Percentiles rank a stretch among this genome's conserved stretches.
phyloP scores from a whole-genome alignment of 208 protist species.

The Borovskyia barvae region DNA sequence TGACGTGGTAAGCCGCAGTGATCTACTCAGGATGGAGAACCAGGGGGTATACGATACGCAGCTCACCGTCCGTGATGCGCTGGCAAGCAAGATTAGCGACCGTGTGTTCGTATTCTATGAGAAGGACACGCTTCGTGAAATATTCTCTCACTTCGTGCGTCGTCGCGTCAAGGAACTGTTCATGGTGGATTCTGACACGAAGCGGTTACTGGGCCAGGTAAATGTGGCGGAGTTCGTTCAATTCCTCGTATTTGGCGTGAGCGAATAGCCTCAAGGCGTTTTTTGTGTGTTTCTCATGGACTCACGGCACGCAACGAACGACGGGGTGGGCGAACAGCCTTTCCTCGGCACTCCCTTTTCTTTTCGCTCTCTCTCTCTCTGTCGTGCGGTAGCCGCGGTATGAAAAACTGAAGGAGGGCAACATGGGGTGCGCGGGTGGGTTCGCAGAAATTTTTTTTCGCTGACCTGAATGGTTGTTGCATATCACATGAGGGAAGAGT shows the following conservation, averaged over 20 bases:
- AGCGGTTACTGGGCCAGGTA: slow-evolving; percentile 71
- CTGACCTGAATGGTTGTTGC: too few species aligned
- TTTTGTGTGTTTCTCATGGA: too few species aligned
- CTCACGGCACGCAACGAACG: too few species aligned
- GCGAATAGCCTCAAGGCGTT: not conserved
- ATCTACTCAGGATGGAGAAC: slow-evolving; percentile 85
- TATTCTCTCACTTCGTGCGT: slow-evolving; percentile 85
- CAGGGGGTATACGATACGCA: slow-evolving; percentile 88
- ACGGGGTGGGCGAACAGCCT: too few species aligned
- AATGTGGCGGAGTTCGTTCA: slow-evolving; percentile 75
- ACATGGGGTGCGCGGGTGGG: too few species aligned
- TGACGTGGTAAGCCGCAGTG: slow-evolving; percentile 81
- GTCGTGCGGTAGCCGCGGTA: too few species aligned
- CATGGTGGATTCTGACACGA: slow-evolving; percentile 74
- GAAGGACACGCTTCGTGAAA: slow-evolving; percentile 70
- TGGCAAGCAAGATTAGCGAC: slow-evolving; percentile 50
- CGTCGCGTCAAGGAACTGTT: slow-evolving; percentile 84
- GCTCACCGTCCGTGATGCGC: slow-evolving; percentile 70
- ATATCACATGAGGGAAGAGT: too few species aligned
- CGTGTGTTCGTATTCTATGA: slow-evolving; percentile 75
- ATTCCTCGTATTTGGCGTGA: slow-evolving; percentile 66
- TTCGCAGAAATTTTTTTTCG: too few species aligned
- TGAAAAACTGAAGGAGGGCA: too few species aligned
- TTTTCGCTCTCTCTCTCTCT: too few species aligned
- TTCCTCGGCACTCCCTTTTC: too few species aligned